Conservation (phyloP, 2,329 filamentous ascomycete genomes). For the Aspergillus sp. region DNA sequence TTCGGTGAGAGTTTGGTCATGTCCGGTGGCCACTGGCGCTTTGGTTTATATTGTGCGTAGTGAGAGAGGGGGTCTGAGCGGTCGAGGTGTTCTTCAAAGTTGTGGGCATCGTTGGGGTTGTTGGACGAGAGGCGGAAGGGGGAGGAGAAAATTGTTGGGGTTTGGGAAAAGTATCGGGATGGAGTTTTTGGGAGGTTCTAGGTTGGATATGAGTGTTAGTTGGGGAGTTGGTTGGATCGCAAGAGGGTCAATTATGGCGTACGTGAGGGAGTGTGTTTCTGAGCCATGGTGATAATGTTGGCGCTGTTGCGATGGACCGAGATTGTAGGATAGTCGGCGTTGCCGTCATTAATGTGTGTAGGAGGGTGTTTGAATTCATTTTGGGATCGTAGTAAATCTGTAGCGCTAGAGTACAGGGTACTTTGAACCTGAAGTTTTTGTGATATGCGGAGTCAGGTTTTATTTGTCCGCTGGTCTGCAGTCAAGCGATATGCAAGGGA, state of each 20-base stretch:
- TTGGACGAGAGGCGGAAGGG: slow-evolving; percentile 15
- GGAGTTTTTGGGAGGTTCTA: not conserved
- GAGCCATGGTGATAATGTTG: not conserved
- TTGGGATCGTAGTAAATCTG: not conserved
- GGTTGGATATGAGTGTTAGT: not conserved
- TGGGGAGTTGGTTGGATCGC: not conserved
- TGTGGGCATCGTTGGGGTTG: not conserved
- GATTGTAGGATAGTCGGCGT: not conserved
- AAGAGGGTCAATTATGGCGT: too few relatives aligned
- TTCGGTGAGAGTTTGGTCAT: slow-evolving; percentile 56
- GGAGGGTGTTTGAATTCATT: not conserved
- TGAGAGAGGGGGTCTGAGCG: slow-evolving; percentile 14
- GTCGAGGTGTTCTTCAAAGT: slow-evolving; percentile 6
- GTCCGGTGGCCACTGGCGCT: slow-evolving; percentile 59
- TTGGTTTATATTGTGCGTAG: slow-evolving; percentile 53
- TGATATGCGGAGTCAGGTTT: not conserved
- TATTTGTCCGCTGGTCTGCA: not conserved
- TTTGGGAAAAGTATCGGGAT: slow-evolving; percentile 5
- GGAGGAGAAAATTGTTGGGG: slow-evolving; percentile 3
- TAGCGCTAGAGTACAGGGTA: not conserved
- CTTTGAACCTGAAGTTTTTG: not conserved
- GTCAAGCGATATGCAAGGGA: not conserved
- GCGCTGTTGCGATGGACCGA: not conserved
- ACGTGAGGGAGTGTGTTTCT: not conserved
- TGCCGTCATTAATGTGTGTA: not conserved